These are phyloP conservation scores for Blastobotrys apis DNA, from an alignment of 1,139 yeast genomes.

Conservation along the genomic window DNA sequence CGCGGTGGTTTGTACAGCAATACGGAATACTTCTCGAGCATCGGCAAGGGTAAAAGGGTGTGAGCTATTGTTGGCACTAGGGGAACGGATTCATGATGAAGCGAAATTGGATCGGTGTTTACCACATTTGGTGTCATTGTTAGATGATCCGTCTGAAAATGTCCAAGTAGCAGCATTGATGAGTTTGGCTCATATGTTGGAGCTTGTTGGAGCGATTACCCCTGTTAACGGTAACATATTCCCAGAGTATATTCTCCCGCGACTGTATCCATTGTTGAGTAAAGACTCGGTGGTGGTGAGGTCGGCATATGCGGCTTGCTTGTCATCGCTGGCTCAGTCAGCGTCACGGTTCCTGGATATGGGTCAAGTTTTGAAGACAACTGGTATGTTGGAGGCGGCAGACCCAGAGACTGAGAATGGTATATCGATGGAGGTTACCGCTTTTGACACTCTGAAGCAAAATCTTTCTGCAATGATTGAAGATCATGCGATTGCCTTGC, in stretches of 20 bases:
- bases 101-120: constrained; percentile 79
- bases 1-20: constrained; percentile 57
- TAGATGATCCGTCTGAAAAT: constrained; percentile 50
- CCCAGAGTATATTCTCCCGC: constrained; percentile 78
- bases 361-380: constrained; percentile 52
- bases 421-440: constrained; percentile 31
- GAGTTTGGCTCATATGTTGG: constrained; percentile 49
- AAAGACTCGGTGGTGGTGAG: constrained; percentile 48
- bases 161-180: constrained; percentile 50
- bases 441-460: constrained; percentile 36
- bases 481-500: constrained; percentile 54
- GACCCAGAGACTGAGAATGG: constrained; percentile 44
- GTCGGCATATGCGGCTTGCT: constrained; percentile 63
- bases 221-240: constrained; percentile 73
- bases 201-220: constrained; percentile 61
- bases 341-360: constrained; percentile 64
- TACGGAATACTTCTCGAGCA: constrained; percentile 62
- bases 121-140: constrained; percentile 63
- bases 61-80: constrained; percentile 68
- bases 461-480: constrained; percentile 44
- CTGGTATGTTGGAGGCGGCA: constrained; percentile 36
- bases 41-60: constrained; percentile 64
- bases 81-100: constrained; percentile 76
- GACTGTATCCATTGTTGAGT: constrained; percentile 47
- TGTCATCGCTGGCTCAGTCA: constrained; percentile 63